Base-by-base conservation (phyloP, 768 basidiomycete genomes). In the Hemileccinum rubropunctum region DNA sequence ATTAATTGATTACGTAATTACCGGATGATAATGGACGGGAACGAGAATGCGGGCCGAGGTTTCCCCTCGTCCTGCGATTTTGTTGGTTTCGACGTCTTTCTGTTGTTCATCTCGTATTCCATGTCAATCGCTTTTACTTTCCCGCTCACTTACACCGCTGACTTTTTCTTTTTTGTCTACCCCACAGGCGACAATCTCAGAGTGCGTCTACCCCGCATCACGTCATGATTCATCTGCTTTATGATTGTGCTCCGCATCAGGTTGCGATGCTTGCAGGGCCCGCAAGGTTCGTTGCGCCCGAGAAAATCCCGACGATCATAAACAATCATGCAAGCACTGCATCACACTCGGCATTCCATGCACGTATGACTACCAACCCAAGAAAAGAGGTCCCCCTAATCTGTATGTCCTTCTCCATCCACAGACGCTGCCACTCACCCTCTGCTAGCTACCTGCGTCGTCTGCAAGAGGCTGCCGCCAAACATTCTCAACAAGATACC, bases 371-470 rank as follows among this genome's bases (percentile, higher is more conserved):
- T 95, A 95, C 65, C 88, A 90, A 64, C 93, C 93, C 17, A 93
- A 93, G 76, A 95, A 95, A 69, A 76, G 93, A 48, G 93, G 93
- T 0, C 93, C 93, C 3, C 93, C 92, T 2, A 95, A 95, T 68
- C 75, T 93, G 88, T 95, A 69, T 69, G 83, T 63, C 26, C 9
- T 37, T 47, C 39, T 23, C 20, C 17, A 32, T 30, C 27, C 37
- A 34, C 26, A 3, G 12, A 4, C 18, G 4, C 21, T 1, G 20
- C 7, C 17, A 17, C 42, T 54, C 39, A 53, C 23, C 18, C 34
- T 17, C 37, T 17, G 20, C 23, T 54, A 91, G 87, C 50, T 92
- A 91, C 66, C 72, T 92, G 41, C 81, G 89, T 36, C 78, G 88
- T 20, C 75, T 91, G 23, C 89, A 91, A 70, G 88, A 90, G 66